Percentiles rank a stretch among this genome's conserved stretches.
Evolutionary conservation across 2,329 filamentous ascomycete species (phyloP).

Genomic region (Periconia sp.): DNA sequence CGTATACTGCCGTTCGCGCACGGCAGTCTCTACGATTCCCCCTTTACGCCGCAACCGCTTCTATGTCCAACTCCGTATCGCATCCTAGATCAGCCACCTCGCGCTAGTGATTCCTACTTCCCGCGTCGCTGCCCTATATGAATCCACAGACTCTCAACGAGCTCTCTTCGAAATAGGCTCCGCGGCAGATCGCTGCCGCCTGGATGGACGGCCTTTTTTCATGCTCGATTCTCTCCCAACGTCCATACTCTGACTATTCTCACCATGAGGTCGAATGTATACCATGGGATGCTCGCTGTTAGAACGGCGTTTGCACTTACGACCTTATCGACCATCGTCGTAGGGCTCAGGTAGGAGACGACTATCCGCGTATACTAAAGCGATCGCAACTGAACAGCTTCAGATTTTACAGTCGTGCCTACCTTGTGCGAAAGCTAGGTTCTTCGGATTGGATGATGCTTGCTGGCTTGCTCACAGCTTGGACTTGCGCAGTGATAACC

Average conservation of each 20-base stretch:
- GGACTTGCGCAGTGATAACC: constrained; percentile 30
- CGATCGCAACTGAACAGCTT: constrained; percentile 4
- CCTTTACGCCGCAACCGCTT: no score
- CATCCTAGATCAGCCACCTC: no score
- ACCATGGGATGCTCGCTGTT: constrained; percentile 25
- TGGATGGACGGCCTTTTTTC: background rate
- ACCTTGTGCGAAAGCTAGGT: constrained; percentile 26
- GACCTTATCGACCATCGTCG: constrained; percentile 29
- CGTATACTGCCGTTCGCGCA: background rate
- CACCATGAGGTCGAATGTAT: background rate
- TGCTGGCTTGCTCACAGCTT: constrained; percentile 28
- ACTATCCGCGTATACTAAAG: background rate
- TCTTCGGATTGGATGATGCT: constrained; percentile 35
- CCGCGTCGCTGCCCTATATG: background rate
- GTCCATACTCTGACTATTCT: background rate
- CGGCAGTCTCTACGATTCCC: background rate
- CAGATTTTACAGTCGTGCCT: constrained; percentile 35
- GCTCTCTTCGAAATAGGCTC: background rate
- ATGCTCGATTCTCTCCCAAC: background rate
- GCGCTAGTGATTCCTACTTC: no score
- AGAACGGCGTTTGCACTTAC: constrained; percentile 29
- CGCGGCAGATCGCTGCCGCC: background rate
- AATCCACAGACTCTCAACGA: no score
- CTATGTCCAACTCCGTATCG: no score
- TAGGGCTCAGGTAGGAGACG: constrained; percentile 25